Evolutionary conservation across 148 eudicot genomes (phyloP), one percentile per base, ranked within the genome.

Genomic region (Cornus kousa): DNA sequence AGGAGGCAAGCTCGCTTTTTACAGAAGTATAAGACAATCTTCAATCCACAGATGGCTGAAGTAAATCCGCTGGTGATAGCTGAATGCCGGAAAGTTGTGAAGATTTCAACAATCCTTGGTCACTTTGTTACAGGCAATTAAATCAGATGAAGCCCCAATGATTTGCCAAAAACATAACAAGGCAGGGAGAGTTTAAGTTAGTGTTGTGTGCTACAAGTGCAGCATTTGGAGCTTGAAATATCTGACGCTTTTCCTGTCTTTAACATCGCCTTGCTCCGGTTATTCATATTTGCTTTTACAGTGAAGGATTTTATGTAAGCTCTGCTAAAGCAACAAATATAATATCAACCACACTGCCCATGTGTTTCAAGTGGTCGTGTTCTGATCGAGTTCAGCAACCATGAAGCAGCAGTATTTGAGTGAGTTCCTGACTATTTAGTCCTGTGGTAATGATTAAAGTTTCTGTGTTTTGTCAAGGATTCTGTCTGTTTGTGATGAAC

Each of bases 331-430:
- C 46, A 69, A 6, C 35, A 19, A 48, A 5, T 67, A 37, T 35
- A 67, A 28, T 67, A 33, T 19, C 70, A 9, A 67, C 17, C 10
- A 31, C 40, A 57, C 55, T 40, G 11, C 31, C 43, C 31, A 70
- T 35, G 72, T 70, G 50, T 37, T 43, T 37, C 22, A 70, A 39
- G 50, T 70, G 53, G 12, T n/a, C 9, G 4, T 70, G 24, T 17
- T 20, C 28, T 70, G 73, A 70, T 70, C 9, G 20, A 17, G 53
- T 70, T 39, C 9, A 4, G n/a, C 53, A 40, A 48, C 24, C 32
- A 46, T 71, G 24, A 71, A 43, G 74, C 20, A 71, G 17, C 59
- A 14, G 23, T 19, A 71, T 71, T 71, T 71, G 74, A 71, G 74
- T 71, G 59, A 71, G 74, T 71, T 17, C 60, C 10, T 46, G 19